Base-by-base conservation (phyloP, 208 protist species). In the Porcisia hertigi region DNA sequence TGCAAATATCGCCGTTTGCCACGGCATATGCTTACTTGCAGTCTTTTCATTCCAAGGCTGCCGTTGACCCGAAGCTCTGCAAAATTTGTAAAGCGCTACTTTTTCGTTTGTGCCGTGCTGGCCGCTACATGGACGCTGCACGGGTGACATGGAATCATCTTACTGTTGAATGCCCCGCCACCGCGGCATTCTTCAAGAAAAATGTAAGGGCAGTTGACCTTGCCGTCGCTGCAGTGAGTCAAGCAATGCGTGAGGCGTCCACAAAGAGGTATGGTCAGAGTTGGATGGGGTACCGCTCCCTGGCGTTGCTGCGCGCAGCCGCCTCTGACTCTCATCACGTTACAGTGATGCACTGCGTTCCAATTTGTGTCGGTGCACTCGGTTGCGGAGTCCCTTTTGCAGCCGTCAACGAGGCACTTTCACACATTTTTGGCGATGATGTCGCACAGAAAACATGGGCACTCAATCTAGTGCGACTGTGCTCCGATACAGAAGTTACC, bases 91-190 rank as follows among this genome's bases (percentile, higher is more conserved):
- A 79, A 7, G 67, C 62, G 5, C 72, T 82, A n/a, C n/a, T 90
- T 3, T 75, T 79, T 16, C 77, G 66, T 7, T 55, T 88, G 11
- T 81, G 81, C n/a, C 71, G 76, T 4, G 49, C 67, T 0, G 83
- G 79, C 7, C 75, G 76, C 8, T 75, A 86, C 54, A 62, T 58
- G 14, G 80, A 85, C 1, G 87, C 90, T 0, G 87, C 90, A 9
- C 80, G 79, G 23, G n/a, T 94, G 6, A 71, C 83, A 16, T 94
- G 90, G 90, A 94, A 94, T 65, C 90, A 94, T 75, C 80, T 94
- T 7, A 88, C 87, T 34, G 75, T 75, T 7, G 41, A 72, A 16
- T 83, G 76, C 20, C 23, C 69, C 0, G 57, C 60, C 3, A 79
- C 81, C 2, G 54, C 49, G 4, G 9, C 20, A 1, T n/a, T 88